Percentiles rank a stretch among this genome's conserved stretches.
Evolutionary conservation across 768 basidiomycete genomes (phyloP).

Genomic region (Mycena latifolia): DNA sequence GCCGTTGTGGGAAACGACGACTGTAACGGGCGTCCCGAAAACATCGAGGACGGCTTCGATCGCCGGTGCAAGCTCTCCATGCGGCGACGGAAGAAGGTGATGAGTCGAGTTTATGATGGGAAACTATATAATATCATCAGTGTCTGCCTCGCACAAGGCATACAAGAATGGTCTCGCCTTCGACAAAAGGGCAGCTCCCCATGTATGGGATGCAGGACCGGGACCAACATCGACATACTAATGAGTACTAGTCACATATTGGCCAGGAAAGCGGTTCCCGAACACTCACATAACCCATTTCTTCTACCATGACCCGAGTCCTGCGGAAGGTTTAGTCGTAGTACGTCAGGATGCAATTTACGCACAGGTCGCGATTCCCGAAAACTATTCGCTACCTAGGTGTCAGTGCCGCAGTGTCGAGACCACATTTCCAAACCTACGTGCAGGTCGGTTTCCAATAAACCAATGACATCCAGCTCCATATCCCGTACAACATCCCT

Average conservation of each 20-base stretch:
- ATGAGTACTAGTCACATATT: constrained; percentile 16
- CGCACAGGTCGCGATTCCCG: constrained; percentile 87
- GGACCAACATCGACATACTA: constrained; percentile 93
- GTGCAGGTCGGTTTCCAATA: constrained; percentile 89
- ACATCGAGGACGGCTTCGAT: constrained; percentile 89
- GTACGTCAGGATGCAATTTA: not conserved
- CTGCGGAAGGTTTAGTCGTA: constrained; percentile 50
- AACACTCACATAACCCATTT: constrained; percentile 80
- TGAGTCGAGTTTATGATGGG: constrained; percentile 90
- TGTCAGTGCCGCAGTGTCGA: not conserved
- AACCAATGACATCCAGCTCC: constrained; percentile 86
- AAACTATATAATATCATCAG: constrained; percentile 66
- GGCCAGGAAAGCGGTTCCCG: not conserved
- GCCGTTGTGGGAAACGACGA: constrained; percentile 92
- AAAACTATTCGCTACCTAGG: constrained; percentile 71
- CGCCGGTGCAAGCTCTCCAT: constrained; percentile 89
- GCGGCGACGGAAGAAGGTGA: constrained; percentile 88
- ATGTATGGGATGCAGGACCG: constrained; percentile 89
- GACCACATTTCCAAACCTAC: constrained; percentile 57
- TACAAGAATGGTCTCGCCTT: constrained; percentile 59
- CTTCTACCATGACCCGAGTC: constrained; percentile 81
- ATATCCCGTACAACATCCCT: constrained; percentile 77
- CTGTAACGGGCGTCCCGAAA: constrained; percentile 81
- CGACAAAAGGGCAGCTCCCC: constrained; percentile 87
- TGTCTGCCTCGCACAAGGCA: not conserved